Conservation (phyloP, 192 early-diverging fungal genomes). For the Podila horticola region DNA sequence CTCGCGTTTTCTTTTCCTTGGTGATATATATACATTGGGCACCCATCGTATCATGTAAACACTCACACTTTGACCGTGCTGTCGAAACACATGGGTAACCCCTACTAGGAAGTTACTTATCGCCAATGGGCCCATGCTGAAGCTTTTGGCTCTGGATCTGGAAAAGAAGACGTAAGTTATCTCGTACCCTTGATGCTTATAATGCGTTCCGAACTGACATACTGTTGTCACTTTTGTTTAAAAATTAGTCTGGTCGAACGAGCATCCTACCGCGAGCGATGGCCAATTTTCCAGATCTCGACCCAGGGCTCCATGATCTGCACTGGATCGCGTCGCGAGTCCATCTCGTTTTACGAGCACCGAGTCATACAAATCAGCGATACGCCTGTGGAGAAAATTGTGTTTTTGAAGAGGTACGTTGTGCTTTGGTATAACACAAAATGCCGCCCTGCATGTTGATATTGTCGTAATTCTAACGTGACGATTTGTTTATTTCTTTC, state of each 20-base stretch:
- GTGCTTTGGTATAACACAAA: too few relatives aligned
- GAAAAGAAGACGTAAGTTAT: constrained; percentile 38
- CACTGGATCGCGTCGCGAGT: constrained; percentile 40
- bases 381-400: constrained; percentile 15
- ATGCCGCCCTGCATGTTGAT: not conserved
- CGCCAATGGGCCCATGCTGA: constrained; percentile 31
- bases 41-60: not conserved
- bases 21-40: not conserved
- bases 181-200: too few relatives aligned
- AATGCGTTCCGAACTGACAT: too few relatives aligned
- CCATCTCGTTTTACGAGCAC: constrained; percentile 44
- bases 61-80: not conserved
- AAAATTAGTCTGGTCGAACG: constrained; percentile 27
- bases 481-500: not conserved
- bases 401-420: constrained; percentile 26
- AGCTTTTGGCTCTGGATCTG: constrained; percentile 29
- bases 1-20: not conserved
- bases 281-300: constrained; percentile 47
- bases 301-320: constrained; percentile 33
- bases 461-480: not conserved
- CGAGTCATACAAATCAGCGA: constrained; percentile 4
- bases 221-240: too few relatives aligned
- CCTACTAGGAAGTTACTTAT: constrained; percentile 24
- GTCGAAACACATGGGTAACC: not conserved
- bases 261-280: constrained; percentile 37